Evolutionary conservation across 345 rosid genomes (phyloP), one percentile per base, ranked within the genome.

Genomic region (Populus tremula): DNA sequence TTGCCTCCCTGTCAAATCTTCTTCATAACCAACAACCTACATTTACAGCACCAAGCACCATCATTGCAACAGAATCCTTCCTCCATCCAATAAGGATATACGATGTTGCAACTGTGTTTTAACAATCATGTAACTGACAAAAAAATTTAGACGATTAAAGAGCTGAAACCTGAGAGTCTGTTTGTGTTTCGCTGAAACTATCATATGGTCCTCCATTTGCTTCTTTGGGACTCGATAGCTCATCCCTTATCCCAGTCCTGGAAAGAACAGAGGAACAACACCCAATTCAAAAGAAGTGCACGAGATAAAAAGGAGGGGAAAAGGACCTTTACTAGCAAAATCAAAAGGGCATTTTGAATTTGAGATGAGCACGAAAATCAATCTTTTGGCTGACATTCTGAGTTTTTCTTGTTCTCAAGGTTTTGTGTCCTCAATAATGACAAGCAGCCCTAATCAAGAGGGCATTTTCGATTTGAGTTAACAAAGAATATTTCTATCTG

Each of bases 11-110:
- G 96, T 90, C 79, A 92, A 85, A 86, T 96, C 99, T 78, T 96
- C 99, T 87, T 96, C 99, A 50, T 96, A 96, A 38, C 88, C 84
- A 83, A 96, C 93, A 69, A 92, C 97, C 99, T 96, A 87, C 85
- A 81, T 77, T 79, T 72, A 59, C 74, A 81, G 63, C 56, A 31
- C 2, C 20, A 17, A 75, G 41, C 16, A 73, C 27, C 8, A 71
- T 64, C 10, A 35, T 39, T 20, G 67, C 31, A 0, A 16, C 36
- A 13, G 20, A 69, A 47, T 16, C 5, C 35, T 27, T 66, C 39
- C 31, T 65, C 63, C 39, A 33, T 33, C 5, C 5, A 33, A 62
- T 43, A 61, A 67, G 14, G 29, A 56, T 12, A 71, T 39, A 18
- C 3, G 61, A 61, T 38, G 47, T 23, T 2, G 50, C 38, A 33